Evolutionary conservation across 1,284 basidiomycete species (phyloP).

Genomic region (Fomes fomentarius): DNA sequence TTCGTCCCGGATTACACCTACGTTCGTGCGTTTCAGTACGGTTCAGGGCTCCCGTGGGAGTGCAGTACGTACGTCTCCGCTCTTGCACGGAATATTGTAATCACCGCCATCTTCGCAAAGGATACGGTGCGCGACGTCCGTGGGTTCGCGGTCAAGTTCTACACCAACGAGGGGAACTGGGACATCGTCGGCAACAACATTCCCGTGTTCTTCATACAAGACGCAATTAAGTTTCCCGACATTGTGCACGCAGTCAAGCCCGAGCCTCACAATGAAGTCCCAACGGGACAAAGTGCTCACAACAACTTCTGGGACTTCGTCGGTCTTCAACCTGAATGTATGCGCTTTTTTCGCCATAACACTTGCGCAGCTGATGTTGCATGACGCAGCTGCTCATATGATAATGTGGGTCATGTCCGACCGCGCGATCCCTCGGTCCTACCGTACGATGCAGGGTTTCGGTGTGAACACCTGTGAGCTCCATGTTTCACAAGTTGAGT

Average conservation of each 20-base stretch:
- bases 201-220: slow-evolving; percentile 87
- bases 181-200: slow-evolving; percentile 81
- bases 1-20: slow-evolving; percentile 67
- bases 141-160: slow-evolving; percentile 83
- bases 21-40: slow-evolving; percentile 83
- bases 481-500: neutral
- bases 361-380: slow-evolving; percentile 7
- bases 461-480: slow-evolving; percentile 73
- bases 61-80: slow-evolving; percentile 46
- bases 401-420: slow-evolving; percentile 86
- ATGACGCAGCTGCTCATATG: slow-evolving; percentile 67
- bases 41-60: slow-evolving; percentile 79
- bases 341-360: slow-evolving; percentile 22
- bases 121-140: slow-evolving; percentile 84
- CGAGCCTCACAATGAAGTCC: slow-evolving; percentile 78
- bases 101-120: slow-evolving; percentile 36
- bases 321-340: slow-evolving; percentile 64
- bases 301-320: slow-evolving; percentile 88
- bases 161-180: slow-evolving; percentile 82
- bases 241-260: slow-evolving; percentile 82
- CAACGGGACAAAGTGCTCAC: slow-evolving; percentile 67
- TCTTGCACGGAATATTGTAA: neutral
- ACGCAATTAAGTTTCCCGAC: slow-evolving; percentile 84
- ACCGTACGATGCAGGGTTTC: slow-evolving; percentile 87
- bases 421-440: slow-evolving; percentile 79